A percentile compares a stretch with the other conserved stretches of the same genome.
phyloP scores from a whole-genome alignment of 2,329 filamentous ascomycete genomes.

The Fusarium sp. region DNA sequence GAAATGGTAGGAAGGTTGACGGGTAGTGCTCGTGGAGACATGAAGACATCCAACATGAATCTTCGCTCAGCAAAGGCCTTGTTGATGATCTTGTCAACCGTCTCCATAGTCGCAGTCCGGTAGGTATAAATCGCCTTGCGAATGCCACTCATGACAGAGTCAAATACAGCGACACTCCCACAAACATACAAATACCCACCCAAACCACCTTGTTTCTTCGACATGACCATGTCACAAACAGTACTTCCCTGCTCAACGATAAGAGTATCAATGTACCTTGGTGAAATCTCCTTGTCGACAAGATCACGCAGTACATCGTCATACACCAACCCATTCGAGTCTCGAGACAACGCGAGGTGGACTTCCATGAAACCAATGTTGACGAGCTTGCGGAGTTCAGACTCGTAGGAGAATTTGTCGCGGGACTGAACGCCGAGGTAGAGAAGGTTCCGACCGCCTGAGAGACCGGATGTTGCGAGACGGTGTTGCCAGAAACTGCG shows the following conservation, averaged over 20 bases:
- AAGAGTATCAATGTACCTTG: constrained; percentile 63
- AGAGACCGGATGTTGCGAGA: constrained; percentile 45
- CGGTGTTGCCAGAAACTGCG: constrained; percentile 65
- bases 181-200: constrained; percentile 50
- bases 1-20: constrained; percentile 63
- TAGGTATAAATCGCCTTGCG: constrained; percentile 66
- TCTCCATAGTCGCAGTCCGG: constrained; percentile 62
- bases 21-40: constrained; percentile 64
- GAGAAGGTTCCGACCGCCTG: constrained; percentile 59
- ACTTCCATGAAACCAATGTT: constrained; percentile 62
- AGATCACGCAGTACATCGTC: constrained; percentile 56
- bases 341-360: constrained; percentile 64
- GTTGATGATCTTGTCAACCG: constrained; percentile 61
- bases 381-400: constrained; percentile 45
- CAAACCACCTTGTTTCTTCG: constrained; percentile 66
- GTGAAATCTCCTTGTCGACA: constrained; percentile 60
- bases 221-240: constrained; percentile 66
- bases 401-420: constrained; percentile 53
- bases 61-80: constrained; percentile 65
- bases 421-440: constrained; percentile 65
- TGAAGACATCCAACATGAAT: constrained; percentile 68
- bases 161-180: constrained; percentile 49
- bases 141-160: constrained; percentile 66
- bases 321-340: constrained; percentile 59
- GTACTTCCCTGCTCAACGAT: constrained; percentile 63